Percentiles rank a stretch among this genome's conserved stretches.
Conservation (phyloP, 1,139 yeast species). For the Debaryomyces robertsiae region DNA sequence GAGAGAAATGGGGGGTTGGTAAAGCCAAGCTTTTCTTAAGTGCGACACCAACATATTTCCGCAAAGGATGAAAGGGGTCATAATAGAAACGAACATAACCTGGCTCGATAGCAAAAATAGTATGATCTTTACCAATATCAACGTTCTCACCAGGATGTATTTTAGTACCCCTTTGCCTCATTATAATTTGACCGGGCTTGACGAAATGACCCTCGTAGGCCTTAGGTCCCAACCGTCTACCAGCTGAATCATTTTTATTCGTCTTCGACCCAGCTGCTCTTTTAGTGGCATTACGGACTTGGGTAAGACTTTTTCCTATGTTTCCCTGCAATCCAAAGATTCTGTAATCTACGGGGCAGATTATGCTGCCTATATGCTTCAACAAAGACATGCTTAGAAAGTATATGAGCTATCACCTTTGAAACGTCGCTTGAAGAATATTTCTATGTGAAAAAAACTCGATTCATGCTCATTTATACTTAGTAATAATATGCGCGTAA, state of each 20-base stretch:
- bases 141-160: conserved; percentile 94
- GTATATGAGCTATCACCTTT: background rate
- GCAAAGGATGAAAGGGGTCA: conserved; percentile 96
- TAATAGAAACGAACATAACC: conserved; percentile 89
- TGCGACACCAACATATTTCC: conserved; percentile 90
- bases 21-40: conserved; percentile 61
- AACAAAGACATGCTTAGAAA: conserved; percentile 7
- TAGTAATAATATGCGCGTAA: background rate
- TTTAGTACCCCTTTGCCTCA: conserved; percentile 96
- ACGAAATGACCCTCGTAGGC: conserved; percentile 70
- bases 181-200: conserved; percentile 82
- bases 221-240: conserved; percentile 92
- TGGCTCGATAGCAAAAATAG: conserved; percentile 87
- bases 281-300: conserved; percentile 89
- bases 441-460: conserved; percentile 5
- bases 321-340: conserved; percentile 1
- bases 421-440: background rate
- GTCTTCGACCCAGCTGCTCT: conserved; percentile 93
- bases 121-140: conserved; percentile 91
- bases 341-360: background rate
- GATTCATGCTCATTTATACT: conserved; percentile 8
- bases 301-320: conserved; percentile 23
- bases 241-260: conserved; percentile 92
- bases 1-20: conserved; percentile 89
- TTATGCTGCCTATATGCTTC: conserved; percentile 4